phyloP scores from a whole-genome alignment of 164 flowering plant genomes.

The Macadamia integrifolia region DNA sequence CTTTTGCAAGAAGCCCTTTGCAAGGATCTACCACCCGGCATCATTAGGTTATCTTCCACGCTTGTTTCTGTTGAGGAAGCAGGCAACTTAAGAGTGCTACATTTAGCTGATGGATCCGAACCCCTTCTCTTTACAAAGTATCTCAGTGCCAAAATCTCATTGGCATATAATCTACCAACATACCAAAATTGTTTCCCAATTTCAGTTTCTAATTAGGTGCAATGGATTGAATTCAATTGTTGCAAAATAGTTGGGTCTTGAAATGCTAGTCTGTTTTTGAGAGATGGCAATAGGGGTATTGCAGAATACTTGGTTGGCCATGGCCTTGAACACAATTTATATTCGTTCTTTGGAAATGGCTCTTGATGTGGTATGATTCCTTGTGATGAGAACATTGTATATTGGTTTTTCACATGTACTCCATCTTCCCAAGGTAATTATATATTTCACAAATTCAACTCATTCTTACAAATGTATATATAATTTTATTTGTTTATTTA shows the following conservation, averaged over 20 bases:
- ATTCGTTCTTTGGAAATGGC: slow-evolving; percentile 41
- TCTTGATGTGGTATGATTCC: slow-evolving; percentile 45
- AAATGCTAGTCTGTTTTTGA: slow-evolving; percentile 26
- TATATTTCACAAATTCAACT: neutral
- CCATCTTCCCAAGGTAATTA: slow-evolving; percentile 20
- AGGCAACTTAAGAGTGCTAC: slow-evolving; percentile 39
- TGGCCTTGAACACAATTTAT: slow-evolving; percentile 30
- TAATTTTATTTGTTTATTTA: too few species aligned
- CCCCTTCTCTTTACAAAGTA: too few species aligned
- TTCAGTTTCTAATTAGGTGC: slow-evolving; percentile 46
- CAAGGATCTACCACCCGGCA: slow-evolving; percentile 56
- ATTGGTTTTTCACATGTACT: slow-evolving; percentile 51
- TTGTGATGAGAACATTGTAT: slow-evolving; percentile 31
- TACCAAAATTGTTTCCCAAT: neutral
- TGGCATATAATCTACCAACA: too few species aligned
- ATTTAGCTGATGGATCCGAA: slow-evolving; percentile 57
- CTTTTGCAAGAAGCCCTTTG: slow-evolving; percentile 48
- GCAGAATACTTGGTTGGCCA: slow-evolving; percentile 28
- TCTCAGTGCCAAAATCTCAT: too few species aligned
- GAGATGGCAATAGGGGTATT: slow-evolving; percentile 40
- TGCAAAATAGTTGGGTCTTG: slow-evolving; percentile 39
- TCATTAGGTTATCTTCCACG: slow-evolving; percentile 60
- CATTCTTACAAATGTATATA: neutral
- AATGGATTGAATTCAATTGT: slow-evolving; percentile 56
- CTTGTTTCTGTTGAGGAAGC: slow-evolving; percentile 49